phyloP scores from a whole-genome alignment of 2,329 filamentous ascomycete genomes.

The Colletotrichum horii region DNA sequence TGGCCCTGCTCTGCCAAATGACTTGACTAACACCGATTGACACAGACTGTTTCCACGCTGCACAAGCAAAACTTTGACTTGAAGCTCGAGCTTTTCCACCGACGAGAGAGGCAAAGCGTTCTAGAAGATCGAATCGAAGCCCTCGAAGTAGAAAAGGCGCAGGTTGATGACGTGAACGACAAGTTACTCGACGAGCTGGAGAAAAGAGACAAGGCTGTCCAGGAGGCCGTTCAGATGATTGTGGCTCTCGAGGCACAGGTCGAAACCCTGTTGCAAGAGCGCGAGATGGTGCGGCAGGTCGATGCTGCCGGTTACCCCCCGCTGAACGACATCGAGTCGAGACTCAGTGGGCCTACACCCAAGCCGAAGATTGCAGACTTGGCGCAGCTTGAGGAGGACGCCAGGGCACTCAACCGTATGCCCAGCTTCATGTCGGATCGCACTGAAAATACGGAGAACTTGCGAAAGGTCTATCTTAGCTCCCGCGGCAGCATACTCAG shows the following conservation, averaged over 20 bases:
- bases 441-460: constrained; percentile 63
- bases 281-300: constrained; percentile 56
- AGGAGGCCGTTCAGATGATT: constrained; percentile 75
- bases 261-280: constrained; percentile 57
- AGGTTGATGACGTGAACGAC: constrained; percentile 63
- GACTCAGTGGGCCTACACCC: constrained; percentile 2
- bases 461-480: constrained; percentile 64
- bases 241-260: constrained; percentile 66
- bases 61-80: constrained; percentile 81
- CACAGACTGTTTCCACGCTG: constrained; percentile 67
- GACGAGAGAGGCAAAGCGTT: constrained; percentile 65
- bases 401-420: constrained; percentile 57
- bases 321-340: constrained; percentile 34
- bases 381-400: constrained; percentile 31
- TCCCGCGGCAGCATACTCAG: constrained; percentile 54
- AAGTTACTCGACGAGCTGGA: constrained; percentile 65
- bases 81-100: constrained; percentile 75
- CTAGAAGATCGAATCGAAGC: constrained; percentile 63
- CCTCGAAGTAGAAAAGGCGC: constrained; percentile 58
- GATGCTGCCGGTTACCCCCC: constrained; percentile 45
- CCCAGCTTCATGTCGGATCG: constrained; percentile 69
- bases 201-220: constrained; percentile 72
- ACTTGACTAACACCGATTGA: constrained; percentile 12
- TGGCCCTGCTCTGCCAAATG: background rate
- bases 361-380: constrained; percentile 23